A percentile compares a stretch with the other conserved stretches of the same genome.
Evolutionary conservation across 768 basidiomycete species (phyloP).

Genomic region (Lactifluus subvellereus): DNA sequence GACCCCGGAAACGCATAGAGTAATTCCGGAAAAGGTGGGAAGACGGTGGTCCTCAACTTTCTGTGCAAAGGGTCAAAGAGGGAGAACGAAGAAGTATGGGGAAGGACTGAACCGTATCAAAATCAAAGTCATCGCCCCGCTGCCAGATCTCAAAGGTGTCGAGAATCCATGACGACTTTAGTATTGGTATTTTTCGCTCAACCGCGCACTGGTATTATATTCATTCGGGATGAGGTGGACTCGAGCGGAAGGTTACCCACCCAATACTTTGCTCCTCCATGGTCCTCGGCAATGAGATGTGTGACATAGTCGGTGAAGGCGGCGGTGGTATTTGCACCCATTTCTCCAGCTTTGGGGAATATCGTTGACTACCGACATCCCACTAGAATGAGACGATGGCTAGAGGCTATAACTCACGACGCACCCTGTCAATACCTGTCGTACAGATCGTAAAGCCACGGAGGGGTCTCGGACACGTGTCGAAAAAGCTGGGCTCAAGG

Average conservation of each 20-base stretch:
- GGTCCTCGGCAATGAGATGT: slow-evolving; percentile 76
- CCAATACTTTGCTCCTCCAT: slow-evolving; percentile 79
- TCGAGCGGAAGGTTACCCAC: slow-evolving; percentile 37
- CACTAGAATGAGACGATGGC: neutral
- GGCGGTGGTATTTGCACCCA: slow-evolving; percentile 63
- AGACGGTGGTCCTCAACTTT: slow-evolving; percentile 56
- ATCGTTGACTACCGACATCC: slow-evolving; percentile 47
- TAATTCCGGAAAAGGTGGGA: slow-evolving; percentile 64
- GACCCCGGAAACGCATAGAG: slow-evolving; percentile 72
- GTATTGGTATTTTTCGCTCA: slow-evolving; percentile 72
- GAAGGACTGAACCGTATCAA: slow-evolving; percentile 43
- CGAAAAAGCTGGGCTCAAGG: slow-evolving; percentile 23
- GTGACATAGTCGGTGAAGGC: slow-evolving; percentile 85
- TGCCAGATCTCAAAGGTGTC: slow-evolving; percentile 72
- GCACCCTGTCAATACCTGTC: slow-evolving; percentile 78
- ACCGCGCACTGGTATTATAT: slow-evolving; percentile 62
- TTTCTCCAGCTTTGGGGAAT: slow-evolving; percentile 71
- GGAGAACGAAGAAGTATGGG: neutral
- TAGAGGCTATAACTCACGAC: slow-evolving; percentile 21
- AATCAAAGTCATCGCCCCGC: slow-evolving; percentile 70
- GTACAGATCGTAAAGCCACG: slow-evolving; percentile 61
- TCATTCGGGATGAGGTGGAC: neutral
- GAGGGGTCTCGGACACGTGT: slow-evolving; percentile 58
- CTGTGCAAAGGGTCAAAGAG: slow-evolving; percentile 34
- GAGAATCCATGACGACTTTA: slow-evolving; percentile 71